Evolutionary conservation across 2,329 filamentous ascomycete species (phyloP), one percentile per base, ranked within the genome.

Genomic region (Phaeoacremonium minimum): DNA sequence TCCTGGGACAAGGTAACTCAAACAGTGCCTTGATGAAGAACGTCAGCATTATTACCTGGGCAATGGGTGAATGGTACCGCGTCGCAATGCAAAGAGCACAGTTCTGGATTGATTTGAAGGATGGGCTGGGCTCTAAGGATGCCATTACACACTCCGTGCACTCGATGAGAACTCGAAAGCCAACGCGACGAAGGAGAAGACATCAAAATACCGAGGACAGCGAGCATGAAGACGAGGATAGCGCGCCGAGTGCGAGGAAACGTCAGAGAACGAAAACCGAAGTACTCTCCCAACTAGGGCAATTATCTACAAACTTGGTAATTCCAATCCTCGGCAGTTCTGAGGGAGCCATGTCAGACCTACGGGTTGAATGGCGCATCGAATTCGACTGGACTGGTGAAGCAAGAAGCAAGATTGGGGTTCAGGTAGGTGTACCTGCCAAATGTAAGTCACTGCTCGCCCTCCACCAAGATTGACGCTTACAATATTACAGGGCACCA

Each of bases 311-410:
- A 39, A 73, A 78, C 17, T 62, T 70, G 12, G 66, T 73, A 20
- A 42, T 78, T 2, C 56, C 63, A 1, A 44, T 73, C 6, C 50
- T 69, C 46, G 4, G 46, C 47, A 35, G 50, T 34, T 44, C 46
- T 61, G 37, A 57, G 14, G 33, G 53, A 61, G 1, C 55, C 1
- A 42, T 60, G 8, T 63, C 71, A 3, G 54, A 64, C 9, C 37
- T 80, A 5, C 69, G 76, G 17, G 59, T 87, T 2, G 64, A 70
- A 38, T 87, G 83, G 83, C 64, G 58, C 32, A 78, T 85, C 30
- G 58, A 60, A 3, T 85, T 87, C 49, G 83, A 87, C 55, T 87
- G 82, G 83, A 82, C 81, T 0, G 83, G 83, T 6, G 83, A 87
- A 51, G 82, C 79, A 5, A 71, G 74, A 48, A 85, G 74, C 46